Evolutionary conservation across 495 filamentous ascomycete species (phyloP), one percentile per base, ranked within the genome.

Genomic region (Aspergillus biplanus): DNA sequence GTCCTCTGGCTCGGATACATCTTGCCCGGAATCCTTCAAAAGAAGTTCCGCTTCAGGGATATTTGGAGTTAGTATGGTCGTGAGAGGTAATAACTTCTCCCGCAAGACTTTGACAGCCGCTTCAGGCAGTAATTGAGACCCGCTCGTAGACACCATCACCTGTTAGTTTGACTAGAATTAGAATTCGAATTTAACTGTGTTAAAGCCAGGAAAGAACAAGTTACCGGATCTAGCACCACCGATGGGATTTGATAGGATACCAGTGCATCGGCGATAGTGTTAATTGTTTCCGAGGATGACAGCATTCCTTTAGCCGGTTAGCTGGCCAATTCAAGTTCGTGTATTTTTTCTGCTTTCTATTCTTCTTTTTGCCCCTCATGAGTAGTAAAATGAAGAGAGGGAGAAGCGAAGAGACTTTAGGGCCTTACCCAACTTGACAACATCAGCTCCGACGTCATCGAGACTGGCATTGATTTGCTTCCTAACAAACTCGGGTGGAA

Each of bases 111-210:
- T 64, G 39, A 97, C 80, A 34, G 94, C 91, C 7, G 85, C 78
- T 44, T 84, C 71, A 1, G 92, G 90, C 7, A 97, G 78, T 37
- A 98, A 79, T 69, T 88, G 80, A 7, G 91, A 85, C 15, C 93
- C 92, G 50, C 87, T 91, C 2, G 94, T 97, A 7, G 94, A 90
- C 15, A 97, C 83, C 93, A 98, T 97, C 16, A 98, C 92, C 90
- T 96, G 60, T 62, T 31, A 48, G 31, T 32, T 31, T 59, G 44
- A 63, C 61, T 37, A 12, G 33, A 16, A 33, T 27, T n/a, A 50
- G 62, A 27, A 35, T 12, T 21, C 5, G 1, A 27, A 33, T 2
- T 5, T 46, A n/a, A 44, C 56, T 42, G 52, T 21, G 0, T 35
- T 52, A 54, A 31, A 65, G 33, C 34, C 33, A 32, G 33, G 37